Evolutionary conservation across 2,329 filamentous ascomycete species (phyloP), one percentile per base, ranked within the genome.

Genomic region (Colletotrichum ledebouriae): DNA sequence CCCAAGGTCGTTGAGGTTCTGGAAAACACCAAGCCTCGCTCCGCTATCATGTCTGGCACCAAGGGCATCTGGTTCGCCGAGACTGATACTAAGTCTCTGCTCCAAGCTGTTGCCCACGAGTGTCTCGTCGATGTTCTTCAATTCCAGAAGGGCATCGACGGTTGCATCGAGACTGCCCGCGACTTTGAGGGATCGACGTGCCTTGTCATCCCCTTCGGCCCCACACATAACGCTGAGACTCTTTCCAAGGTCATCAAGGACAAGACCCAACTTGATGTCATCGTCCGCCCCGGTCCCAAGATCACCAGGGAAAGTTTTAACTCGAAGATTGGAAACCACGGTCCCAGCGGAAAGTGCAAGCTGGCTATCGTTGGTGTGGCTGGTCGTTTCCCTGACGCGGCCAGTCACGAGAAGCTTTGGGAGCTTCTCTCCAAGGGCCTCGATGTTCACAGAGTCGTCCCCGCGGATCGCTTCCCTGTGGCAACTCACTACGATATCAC

Each of bases 321-420:
- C 13, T 73, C 78, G 10, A 75, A 72, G 15, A 79, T 85, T 29
- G 83, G 83, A 17, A 85, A 85, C 71, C 83, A 85, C 70, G 84
- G 84, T 11, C 77, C 79, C 13, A 75, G 71, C 9, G 81, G 81
- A 13, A 80, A 87, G 73, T 87, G 88, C 76, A 94, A 94, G 78
- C 87, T 97, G 70, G 94, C 94, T 65, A 94, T 97, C 70, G 91
- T 97, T 39, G 94, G 94, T 59, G 81, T 79, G 71, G 79, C 79
- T 1, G 83, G 83, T 34, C 76, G 83, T 0, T 80, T 84, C 22
- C 82, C 83, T 0, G 82, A 82, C 5, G 78, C 77, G 4, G 78
- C 78, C 0, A 77, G 71, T 11, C 78, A 79, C 4, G 78, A 79
- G n/a, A 78, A 78, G 57, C 77, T 83, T 12, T 81, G 79, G 78